Evolutionary conservation across 2,329 filamentous ascomycete genomes (phyloP), one percentile per base, ranked within the genome.

Genomic region (Alternaria conjuncta): DNA sequence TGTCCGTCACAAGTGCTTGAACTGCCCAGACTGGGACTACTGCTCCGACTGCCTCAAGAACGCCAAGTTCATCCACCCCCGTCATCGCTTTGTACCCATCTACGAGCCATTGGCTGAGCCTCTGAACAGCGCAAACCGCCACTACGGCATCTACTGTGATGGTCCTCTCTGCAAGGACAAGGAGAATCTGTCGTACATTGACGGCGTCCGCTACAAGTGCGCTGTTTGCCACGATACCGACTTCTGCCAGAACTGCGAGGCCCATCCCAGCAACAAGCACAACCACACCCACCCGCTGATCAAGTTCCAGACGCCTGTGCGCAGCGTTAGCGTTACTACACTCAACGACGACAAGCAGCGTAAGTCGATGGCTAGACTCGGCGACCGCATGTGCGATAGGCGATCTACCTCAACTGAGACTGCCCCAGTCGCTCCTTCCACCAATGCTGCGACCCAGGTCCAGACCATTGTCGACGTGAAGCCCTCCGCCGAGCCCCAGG

Each of bases 11-110:
- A 99, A 99, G 86, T 99, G 96, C 80, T 86, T 98, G 68, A 90
- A 93, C 78, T 99, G 96, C 84, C 96, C 96, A 46, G 96, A 99
- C 80, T 99, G 93, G 92, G 96, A 99, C 76, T 98, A 92, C 83
- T 99, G 96, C 84, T 86, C 87, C 23, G 84, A 88, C 9, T 99
- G 96, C 81, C 81, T 93, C 62, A 82, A 85, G 72, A 88, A 86
- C 69, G 90, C 92, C 47, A 80, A 82, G 64, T 86, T 88, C 72
- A 88, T 87, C 54, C 96, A 99, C 79, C 89, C 92, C 18, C 86
- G 87, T 60, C 96, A 99, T 80, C 92, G 94, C 70, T 98, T 99
- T 77, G 92, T 92, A 12, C 89, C 93, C 45, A 87, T 99, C 70
- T 97, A 96, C 75, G 91, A 93, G 72, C 88, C 91, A 20, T 84